Base-by-base conservation (phyloP, 331 rosid genomes). In the Dryas integrifolia region DNA sequence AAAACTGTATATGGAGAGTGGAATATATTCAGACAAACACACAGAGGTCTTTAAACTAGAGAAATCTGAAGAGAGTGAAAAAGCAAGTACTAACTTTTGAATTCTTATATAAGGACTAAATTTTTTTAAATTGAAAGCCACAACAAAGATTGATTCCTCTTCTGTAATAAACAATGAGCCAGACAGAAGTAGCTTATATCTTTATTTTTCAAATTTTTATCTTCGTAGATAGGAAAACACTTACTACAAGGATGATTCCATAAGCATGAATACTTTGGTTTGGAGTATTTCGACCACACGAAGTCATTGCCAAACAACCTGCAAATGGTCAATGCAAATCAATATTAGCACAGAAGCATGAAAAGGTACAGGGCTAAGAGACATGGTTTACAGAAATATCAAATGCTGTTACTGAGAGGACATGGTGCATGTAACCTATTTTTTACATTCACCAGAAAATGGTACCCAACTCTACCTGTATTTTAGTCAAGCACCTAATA, bases 201-300 rank as follows among this genome's bases (percentile, higher is more conserved):
- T 56, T 56, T 61, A 21, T 69, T 24, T 21, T 5, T 15, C 67
- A 62, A 44, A 46, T 50, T 63, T 60, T 76, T 50, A 65, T 76
- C 40, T 9, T 52, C 70, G 53, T 10, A 76, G 70, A 70, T 39
- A 3, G 56, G 44, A 51, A 72, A 77, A 51, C 79, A 79, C 95
- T 88, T 87, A 91, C 97, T 83, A 88, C 80, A 63, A 88, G 81
- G 21, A 91, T 78, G 56, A 84, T 48, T 30, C 89, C 92, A 5
- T 87, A 88, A 44, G 88, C 90, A 65, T 79, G 95, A 77, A 91
- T 87, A 69, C 85, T 91, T 84, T 88, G 95, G 70, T 43, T 85
- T 62, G 85, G 46, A 65, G 90, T 86, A 9, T 83, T 85, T 71
- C 82, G 79, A 82, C 83, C 86, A 77, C 92, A 88, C 39, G 79